Percentiles rank a stretch among this genome's conserved stretches.
These are phyloP conservation scores for Suillus americanus DNA, from an alignment of 768 basidiomycete species.

Conservation along the genomic window DNA sequence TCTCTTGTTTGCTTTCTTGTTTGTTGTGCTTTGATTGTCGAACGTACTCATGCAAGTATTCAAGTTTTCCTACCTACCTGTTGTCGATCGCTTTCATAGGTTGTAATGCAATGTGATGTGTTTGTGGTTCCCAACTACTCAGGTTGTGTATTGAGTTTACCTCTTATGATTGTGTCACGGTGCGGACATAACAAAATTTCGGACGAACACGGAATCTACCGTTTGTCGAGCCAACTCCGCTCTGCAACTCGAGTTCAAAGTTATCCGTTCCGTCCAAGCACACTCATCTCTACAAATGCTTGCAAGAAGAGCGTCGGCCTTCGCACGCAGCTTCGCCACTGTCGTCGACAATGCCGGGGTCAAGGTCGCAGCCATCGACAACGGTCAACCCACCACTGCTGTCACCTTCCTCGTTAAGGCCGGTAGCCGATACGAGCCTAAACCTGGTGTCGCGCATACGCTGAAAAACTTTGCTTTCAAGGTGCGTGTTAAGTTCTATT, in stretches of 20 bases:
- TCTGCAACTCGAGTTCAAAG: slow-evolving; percentile 10
- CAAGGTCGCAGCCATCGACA: slow-evolving; percentile 84
- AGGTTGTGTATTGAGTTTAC: not conserved
- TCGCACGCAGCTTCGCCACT: slow-evolving; percentile 78
- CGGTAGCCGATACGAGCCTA: slow-evolving; percentile 84
- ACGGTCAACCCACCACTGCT: slow-evolving; percentile 78
- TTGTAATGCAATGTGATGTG: not conserved
- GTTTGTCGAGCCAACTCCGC: slow-evolving; percentile 26
- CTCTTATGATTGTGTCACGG: slow-evolving; percentile 2
- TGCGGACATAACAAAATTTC: slow-evolving; percentile 13
- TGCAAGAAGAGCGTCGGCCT: slow-evolving; percentile 58
- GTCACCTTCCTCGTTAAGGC: slow-evolving; percentile 93
- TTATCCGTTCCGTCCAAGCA: slow-evolving; percentile 10
- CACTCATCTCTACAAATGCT: slow-evolving; percentile 49
- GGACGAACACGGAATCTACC: slow-evolving; percentile 29
- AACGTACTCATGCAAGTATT: not conserved
- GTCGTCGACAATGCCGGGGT: slow-evolving; percentile 77
- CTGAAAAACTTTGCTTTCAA: slow-evolving; percentile 99
- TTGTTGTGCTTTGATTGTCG: slow-evolving; percentile 4
- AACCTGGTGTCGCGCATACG: slow-evolving; percentile 88
- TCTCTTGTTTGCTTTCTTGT: not conserved
- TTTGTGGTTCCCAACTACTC: not conserved
- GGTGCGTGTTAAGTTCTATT: slow-evolving; percentile 47
- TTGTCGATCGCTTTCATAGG: not conserved
- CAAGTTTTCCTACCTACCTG: slow-evolving; percentile 3